Conservation (phyloP, 352 stramenopile genomes). For the Globisporangium cystogenes region DNA sequence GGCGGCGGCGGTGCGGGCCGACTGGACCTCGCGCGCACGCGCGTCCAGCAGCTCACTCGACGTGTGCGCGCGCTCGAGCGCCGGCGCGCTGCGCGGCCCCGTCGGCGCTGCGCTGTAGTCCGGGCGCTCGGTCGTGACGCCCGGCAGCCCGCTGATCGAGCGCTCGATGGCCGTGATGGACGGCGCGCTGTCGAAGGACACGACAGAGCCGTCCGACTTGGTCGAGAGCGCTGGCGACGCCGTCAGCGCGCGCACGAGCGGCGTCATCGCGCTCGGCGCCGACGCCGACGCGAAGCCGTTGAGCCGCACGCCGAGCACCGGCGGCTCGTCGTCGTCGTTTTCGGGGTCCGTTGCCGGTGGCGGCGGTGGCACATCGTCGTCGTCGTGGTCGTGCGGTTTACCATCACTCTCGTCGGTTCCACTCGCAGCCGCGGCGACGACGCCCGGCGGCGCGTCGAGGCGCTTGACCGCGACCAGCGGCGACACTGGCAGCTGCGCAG, state of each 20-base stretch:
- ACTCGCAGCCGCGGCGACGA: too few species aligned
- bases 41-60: constrained; percentile 64
- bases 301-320: constrained; percentile 4
- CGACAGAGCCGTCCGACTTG: constrained; percentile 25
- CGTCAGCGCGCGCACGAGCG: constrained; percentile 21
- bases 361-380: constrained; percentile 1
- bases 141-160: constrained; percentile 19
- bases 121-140: constrained; percentile 27
- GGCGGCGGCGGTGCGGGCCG: too few species aligned
- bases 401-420: not conserved
- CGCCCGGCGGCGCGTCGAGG: not conserved
- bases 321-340: constrained; percentile 2
- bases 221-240: constrained; percentile 24
- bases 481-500: constrained; percentile 3
- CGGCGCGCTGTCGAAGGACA: constrained; percentile 37
- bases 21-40: constrained; percentile 40
- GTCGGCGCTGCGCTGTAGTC: constrained; percentile 9
- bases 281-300: constrained; percentile 28
- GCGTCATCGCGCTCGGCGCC: constrained; percentile 26
- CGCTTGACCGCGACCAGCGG: constrained; percentile 9
- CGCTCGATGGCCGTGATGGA: constrained; percentile 40
- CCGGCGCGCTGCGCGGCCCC: constrained; percentile 26
- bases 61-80: constrained; percentile 65
- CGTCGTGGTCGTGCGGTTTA: not conserved
- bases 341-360: not conserved